Percentiles rank a stretch among this genome's conserved stretches.
Evolutionary conservation across 225 moss, liverwort and hornwort species (phyloP).

Genomic region (Sphagnum contortum): DNA sequence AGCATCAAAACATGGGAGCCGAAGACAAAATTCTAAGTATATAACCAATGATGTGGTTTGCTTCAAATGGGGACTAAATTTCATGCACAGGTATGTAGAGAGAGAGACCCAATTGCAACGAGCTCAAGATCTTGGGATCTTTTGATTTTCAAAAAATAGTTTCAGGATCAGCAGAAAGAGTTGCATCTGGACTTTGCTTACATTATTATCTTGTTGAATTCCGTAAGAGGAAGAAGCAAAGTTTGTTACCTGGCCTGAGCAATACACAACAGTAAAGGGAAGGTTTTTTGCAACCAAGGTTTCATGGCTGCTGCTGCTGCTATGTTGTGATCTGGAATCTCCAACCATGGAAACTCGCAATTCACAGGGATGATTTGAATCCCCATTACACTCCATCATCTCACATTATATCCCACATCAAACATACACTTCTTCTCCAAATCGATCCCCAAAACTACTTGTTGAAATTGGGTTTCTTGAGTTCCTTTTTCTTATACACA

Average conservation of each 20-base stretch:
- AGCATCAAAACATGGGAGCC: background rate
- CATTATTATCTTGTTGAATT: no score
- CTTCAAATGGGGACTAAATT: no score
- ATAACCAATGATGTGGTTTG: background rate
- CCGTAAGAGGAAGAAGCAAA: background rate
- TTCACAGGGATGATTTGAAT: conserved; percentile 8
- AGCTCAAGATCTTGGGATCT: no score
- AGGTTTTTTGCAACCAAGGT: conserved; percentile 8
- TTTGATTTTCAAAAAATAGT: no score
- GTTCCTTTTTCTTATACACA: no score
- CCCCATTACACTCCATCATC: conserved; percentile 17
- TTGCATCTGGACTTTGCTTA: no score
- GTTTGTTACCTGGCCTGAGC: conserved; percentile 22
- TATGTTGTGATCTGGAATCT: conserved; percentile 2
- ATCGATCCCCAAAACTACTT: no score
- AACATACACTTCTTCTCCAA: no score
- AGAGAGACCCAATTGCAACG: no score
- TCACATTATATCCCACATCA: background rate
- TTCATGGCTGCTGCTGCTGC: conserved; percentile 7
- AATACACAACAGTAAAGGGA: conserved; percentile 27
- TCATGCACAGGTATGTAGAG: no score
- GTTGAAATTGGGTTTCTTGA: no score
- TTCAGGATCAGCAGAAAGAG: no score
- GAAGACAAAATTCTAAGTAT: background rate
- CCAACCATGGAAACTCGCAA: conserved; percentile 11